These are phyloP conservation scores for Wickerhamomyces mucosus DNA, from an alignment of 805 yeast species.

Conservation along the genomic window DNA sequence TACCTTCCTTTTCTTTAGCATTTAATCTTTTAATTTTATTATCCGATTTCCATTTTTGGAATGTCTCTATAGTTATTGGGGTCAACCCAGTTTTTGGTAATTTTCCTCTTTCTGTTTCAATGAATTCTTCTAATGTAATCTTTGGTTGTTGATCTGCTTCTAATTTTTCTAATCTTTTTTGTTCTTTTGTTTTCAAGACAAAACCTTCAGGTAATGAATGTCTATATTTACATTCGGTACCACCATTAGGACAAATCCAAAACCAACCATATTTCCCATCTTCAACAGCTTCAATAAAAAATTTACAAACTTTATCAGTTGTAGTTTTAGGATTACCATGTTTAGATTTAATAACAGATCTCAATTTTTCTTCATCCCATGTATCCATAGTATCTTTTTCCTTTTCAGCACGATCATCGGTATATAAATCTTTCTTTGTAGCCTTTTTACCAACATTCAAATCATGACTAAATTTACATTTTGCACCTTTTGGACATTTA, in stretches of 20 bases:
- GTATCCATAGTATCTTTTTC: slow-evolving; percentile 85
- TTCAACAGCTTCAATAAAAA: slow-evolving; percentile 93
- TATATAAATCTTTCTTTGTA: slow-evolving; percentile 83
- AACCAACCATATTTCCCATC: slow-evolving; percentile 98
- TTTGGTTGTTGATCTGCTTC: slow-evolving; percentile 80
- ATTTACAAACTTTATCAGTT: slow-evolving; percentile 90
- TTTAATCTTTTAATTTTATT: slow-evolving; percentile 50
- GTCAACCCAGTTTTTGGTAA: slow-evolving; percentile 66
- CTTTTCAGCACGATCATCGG: slow-evolving; percentile 68
- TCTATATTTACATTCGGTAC: slow-evolving; percentile 84
- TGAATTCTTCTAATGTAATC: slow-evolving; percentile 90
- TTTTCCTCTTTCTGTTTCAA: slow-evolving; percentile 85
- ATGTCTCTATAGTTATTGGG: slow-evolving; percentile 78
- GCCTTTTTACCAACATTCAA: slow-evolving; percentile 77
- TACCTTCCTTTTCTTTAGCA: slow-evolving; percentile 26
- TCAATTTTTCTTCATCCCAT: slow-evolving; percentile 95
- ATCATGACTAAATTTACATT: slow-evolving; percentile 93
- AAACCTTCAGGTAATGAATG: slow-evolving; percentile 97
- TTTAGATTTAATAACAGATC: slow-evolving; percentile 77
- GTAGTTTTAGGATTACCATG: slow-evolving; percentile 93
- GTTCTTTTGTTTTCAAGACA: slow-evolving; percentile 94
- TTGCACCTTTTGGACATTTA: slow-evolving; percentile 67
- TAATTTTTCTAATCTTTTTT: slow-evolving; percentile 77
- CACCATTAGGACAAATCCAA: slow-evolving; percentile 96
- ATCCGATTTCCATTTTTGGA: slow-evolving; percentile 72